These are phyloP conservation scores for Termitomyces sp. DNA, from an alignment of 768 basidiomycete species.

Conservation along the genomic window DNA sequence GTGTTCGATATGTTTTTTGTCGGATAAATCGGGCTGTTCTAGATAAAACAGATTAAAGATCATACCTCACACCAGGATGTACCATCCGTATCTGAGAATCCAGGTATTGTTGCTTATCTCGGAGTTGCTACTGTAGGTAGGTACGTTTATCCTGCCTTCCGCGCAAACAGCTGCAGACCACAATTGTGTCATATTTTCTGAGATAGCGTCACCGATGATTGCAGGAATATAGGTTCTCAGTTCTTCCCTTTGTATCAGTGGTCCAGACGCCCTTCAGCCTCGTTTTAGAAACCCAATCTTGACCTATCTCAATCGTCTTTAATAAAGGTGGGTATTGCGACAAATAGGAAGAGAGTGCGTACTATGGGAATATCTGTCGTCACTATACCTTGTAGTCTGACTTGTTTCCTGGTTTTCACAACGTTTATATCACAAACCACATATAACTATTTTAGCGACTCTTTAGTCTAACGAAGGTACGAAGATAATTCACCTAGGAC, in stretches of 20 bases:
- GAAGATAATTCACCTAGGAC: too few relatives aligned
- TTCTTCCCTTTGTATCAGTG: not conserved
- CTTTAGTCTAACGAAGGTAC: too few relatives aligned
- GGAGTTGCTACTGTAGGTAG: not conserved
- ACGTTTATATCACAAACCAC: too few relatives aligned
- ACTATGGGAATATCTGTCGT: too few relatives aligned
- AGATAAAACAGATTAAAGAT: slow-evolving; percentile 7
- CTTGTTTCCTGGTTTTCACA: too few relatives aligned
- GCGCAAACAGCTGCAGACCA: not conserved
- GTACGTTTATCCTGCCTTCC: not conserved
- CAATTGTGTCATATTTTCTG: not conserved
- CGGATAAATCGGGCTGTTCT: not conserved
- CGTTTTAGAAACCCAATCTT: too few relatives aligned
- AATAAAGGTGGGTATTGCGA: too few relatives aligned
- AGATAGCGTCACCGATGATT: not conserved
- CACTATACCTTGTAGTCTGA: too few relatives aligned
- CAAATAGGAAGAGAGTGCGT: too few relatives aligned
- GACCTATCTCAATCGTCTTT: too few relatives aligned
- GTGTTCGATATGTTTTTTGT: slow-evolving; percentile 17
- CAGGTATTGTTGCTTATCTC: not conserved
- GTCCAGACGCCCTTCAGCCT: too few relatives aligned
- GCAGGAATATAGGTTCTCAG: not conserved
- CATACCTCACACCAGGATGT: not conserved
- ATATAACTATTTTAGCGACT: too few relatives aligned
- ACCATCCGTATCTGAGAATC: not conserved